phyloP scores from a whole-genome alignment of 805 yeast species.

The Wickerhamomyces kurtzmanii region DNA sequence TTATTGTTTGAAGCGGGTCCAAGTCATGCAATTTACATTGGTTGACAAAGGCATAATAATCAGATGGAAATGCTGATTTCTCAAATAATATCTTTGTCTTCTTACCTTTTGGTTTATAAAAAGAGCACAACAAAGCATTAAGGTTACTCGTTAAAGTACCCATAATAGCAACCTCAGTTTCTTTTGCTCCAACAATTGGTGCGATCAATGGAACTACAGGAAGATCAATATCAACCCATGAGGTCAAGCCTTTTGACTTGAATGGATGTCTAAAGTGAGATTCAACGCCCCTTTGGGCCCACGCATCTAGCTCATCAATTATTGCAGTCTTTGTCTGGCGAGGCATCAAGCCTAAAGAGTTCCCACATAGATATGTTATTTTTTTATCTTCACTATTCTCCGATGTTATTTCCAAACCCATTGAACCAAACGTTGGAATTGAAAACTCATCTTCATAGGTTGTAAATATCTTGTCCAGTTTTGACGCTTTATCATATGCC shows the following conservation, averaged over 20 bases:
- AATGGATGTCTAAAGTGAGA: conserved; percentile 69
- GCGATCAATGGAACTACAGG: conserved; percentile 65
- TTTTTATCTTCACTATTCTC: conserved; percentile 7
- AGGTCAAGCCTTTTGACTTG: conserved; percentile 32
- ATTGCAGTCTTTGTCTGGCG: conserved; percentile 45
- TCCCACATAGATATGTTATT: conserved; percentile 74
- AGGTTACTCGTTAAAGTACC: conserved; percentile 78
- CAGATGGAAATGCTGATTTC: conserved; percentile 86
- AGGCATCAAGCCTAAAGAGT: conserved; percentile 92
- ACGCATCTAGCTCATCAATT: conserved; percentile 63
- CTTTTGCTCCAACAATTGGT: conserved; percentile 65
- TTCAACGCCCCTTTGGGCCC: conserved; percentile 77
- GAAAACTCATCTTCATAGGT: conserved; percentile 37
- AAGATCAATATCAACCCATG: conserved; percentile 82
- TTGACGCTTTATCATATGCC: conserved; percentile 16
- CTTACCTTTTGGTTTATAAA: conserved; percentile 55
- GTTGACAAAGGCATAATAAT: conserved; percentile 75
- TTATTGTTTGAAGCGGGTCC: conserved; percentile 41
- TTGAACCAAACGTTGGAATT: conserved; percentile 56
- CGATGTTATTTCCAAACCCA: conserved; percentile 32
- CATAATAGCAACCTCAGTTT: conserved; percentile 79
- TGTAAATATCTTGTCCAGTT: conserved; percentile 30
- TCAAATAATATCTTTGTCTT: conserved; percentile 74
- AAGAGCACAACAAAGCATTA: conserved; percentile 63
- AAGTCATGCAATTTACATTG: conserved; percentile 55